Base-by-base conservation (phyloP, 352 stramenopile species). In the Pythium coloratum region DNA sequence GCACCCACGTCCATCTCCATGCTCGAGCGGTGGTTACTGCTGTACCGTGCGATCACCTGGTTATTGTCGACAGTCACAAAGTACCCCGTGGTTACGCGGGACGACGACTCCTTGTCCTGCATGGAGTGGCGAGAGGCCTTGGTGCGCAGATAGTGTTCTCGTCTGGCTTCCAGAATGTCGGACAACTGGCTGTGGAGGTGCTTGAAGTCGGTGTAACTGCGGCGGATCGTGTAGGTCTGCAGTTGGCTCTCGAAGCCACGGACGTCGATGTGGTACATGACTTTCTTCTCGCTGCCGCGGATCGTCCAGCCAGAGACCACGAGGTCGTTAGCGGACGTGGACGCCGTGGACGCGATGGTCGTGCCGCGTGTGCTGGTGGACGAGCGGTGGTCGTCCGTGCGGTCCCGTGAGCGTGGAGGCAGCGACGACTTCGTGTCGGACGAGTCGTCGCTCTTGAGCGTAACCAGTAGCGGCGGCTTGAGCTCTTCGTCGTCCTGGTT, bases 251-350 rank as follows among this genome's bases (percentile, higher is more conserved):
- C 77, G 54, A 80, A 77, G 68, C 84, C 75, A 47, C 89, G 77
- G 44, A 95, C 82, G 69, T 95, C 87, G 56, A 95, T 90, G 70
- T 95, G 87, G 70, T 94, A 95, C 87, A 95, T 92, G 59, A 93
- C 87, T 42, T 83, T 86, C 75, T 90, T 92, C 71, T 92, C 84
- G 9, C 72, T 70, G 0, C 81, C 84, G 20, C 76, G 70, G 58
- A 89, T 87, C 40, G 82, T 90, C 70, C 87, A 92, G 38, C 82
- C 79, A 7, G 81, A 88, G 24, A 92, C 76, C 62, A 89, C 79
- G 53, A 92, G 78, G 46, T 92, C 84, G 10, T 76, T 80, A 44
- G 61, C 80, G 13, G 50, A 53, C 8, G 60, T 63, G 18, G 69
- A 62, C 0, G 51, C 50, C 20, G 59, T 64, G 2, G 63, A 71